These are phyloP conservation scores for Metschnikowia aberdeeniae DNA, from an alignment of 805 yeast species.

Conservation along the genomic window DNA sequence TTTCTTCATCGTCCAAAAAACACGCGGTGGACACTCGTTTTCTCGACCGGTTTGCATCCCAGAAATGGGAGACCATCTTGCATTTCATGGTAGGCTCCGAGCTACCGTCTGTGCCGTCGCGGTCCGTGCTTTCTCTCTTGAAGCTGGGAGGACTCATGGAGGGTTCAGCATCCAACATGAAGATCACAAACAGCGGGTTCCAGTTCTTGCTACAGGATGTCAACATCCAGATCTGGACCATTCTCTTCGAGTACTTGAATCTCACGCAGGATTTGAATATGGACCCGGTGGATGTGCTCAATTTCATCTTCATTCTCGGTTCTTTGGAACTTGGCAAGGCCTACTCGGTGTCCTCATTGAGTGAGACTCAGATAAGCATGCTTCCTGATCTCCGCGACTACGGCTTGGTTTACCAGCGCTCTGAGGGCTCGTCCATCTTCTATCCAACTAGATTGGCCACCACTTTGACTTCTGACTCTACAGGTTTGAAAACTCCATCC, in stretches of 20 bases:
- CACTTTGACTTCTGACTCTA: constrained; percentile 79
- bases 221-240: constrained; percentile 92
- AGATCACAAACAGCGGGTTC: constrained; percentile 87
- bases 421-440: constrained; percentile 55
- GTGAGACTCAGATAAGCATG: constrained; percentile 80
- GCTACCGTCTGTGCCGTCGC: constrained; percentile 58
- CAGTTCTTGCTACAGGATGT: constrained; percentile 91
- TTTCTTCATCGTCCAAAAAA: constrained; percentile 51
- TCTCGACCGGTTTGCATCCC: constrained; percentile 74
- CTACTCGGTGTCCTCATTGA: constrained; percentile 65
- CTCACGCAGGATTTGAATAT: constrained; percentile 78
- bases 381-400: constrained; percentile 86
- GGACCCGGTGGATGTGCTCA: constrained; percentile 95
- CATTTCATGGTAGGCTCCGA: constrained; percentile 98
- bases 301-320: constrained; percentile 90
- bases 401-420: constrained; percentile 73
- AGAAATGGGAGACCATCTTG: constrained; percentile 90
- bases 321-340: constrained; percentile 88
- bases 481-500: constrained; percentile 67
- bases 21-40: constrained; percentile 58
- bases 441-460: constrained; percentile 92
- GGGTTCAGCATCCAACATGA: constrained; percentile 44
- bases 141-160: constrained; percentile 87
- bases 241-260: constrained; percentile 80
- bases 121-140: constrained; percentile 74